Conservation (phyloP, 2,329 filamentous ascomycete species). For the Capronia americana region DNA sequence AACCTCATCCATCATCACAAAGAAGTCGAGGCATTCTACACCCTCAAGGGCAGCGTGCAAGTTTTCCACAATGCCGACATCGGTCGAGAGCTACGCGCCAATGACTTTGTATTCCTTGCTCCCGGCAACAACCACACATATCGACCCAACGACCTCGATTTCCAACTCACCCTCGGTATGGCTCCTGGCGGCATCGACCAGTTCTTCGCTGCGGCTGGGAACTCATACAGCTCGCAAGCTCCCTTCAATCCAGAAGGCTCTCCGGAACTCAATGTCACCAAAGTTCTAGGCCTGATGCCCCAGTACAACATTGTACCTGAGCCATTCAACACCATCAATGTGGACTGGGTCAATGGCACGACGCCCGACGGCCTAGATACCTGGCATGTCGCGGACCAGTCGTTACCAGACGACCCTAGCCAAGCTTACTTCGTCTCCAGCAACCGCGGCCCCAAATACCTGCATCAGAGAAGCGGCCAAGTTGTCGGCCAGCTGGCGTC, state of each 20-base stretch:
- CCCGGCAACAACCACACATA: slow-evolving; percentile 38
- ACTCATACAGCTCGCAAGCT: slow-evolving; percentile 27
- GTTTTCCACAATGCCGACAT: slow-evolving; percentile 35
- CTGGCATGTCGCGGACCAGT: slow-evolving; percentile 32
- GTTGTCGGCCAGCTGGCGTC: slow-evolving; percentile 32
- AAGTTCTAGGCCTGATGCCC: slow-evolving; percentile 32
- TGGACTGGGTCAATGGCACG: slow-evolving; percentile 34
- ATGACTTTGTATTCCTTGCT: slow-evolving; percentile 35
- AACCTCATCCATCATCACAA: slow-evolving; percentile 34
- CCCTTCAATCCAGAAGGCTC: slow-evolving; percentile 31
- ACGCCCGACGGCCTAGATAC: slow-evolving; percentile 32
- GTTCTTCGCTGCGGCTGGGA: slow-evolving; percentile 30
- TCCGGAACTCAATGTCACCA: slow-evolving; percentile 33
- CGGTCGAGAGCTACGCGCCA: slow-evolving; percentile 31
- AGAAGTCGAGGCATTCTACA: slow-evolving; percentile 35
- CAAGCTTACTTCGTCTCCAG: slow-evolving; percentile 35
- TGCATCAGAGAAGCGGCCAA: slow-evolving; percentile 21
- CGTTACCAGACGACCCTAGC: slow-evolving; percentile 24
- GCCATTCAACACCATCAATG: slow-evolving; percentile 32
- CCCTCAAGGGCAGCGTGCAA: slow-evolving; percentile 33
- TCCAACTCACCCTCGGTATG: slow-evolving; percentile 30
- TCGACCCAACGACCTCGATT: slow-evolving; percentile 32
- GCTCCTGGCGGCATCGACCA: slow-evolving; percentile 33
- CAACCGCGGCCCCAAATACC: slow-evolving; percentile 36
- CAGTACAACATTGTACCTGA: slow-evolving; percentile 32